Percentiles rank a stretch among this genome's conserved stretches.
phyloP scores from a whole-genome alignment of 2,329 filamentous ascomycete species.

The Pestalotiopsis sp. region DNA sequence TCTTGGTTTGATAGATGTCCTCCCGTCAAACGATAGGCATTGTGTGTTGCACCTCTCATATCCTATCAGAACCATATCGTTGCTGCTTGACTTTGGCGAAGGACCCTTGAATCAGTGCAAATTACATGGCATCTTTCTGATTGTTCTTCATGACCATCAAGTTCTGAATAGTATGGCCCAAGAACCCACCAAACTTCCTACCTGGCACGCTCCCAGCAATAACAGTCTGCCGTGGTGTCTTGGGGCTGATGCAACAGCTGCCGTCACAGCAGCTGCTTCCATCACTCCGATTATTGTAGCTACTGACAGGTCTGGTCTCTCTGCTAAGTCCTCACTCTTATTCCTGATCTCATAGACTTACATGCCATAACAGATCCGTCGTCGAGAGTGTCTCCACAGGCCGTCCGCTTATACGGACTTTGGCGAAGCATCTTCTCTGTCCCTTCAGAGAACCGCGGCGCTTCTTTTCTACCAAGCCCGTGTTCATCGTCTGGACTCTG shows the following conservation, averaged over 20 bases:
- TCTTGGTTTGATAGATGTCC: background rate
- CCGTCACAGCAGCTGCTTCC: background rate
- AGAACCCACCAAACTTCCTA: background rate
- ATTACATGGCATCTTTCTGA: too few relatives aligned
- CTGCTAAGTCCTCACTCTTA: background rate
- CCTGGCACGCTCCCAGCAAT: background rate
- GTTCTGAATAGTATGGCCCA: background rate
- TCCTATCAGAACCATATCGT: background rate
- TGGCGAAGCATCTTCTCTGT: conserved; percentile 7
- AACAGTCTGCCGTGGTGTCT: background rate
- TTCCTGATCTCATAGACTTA: background rate
- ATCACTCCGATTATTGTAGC: conserved; percentile 1
- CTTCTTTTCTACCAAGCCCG: conserved; percentile 27
- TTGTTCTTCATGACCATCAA: background rate
- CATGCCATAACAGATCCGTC: conserved; percentile 13
- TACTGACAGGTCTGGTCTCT: background rate
- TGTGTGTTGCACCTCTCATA: background rate
- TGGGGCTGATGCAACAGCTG: background rate
- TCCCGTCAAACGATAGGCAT: background rate
- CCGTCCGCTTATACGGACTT: conserved; percentile 17
- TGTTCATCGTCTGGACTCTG: conserved; percentile 31
- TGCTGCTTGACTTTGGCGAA: background rate
- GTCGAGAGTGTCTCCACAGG: conserved; percentile 18
- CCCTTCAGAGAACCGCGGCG: conserved; percentile 22
- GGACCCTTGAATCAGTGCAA: background rate